phyloP scores from a whole-genome alignment of 495 filamentous ascomycete genomes.

The Durotheca rogersii region DNA sequence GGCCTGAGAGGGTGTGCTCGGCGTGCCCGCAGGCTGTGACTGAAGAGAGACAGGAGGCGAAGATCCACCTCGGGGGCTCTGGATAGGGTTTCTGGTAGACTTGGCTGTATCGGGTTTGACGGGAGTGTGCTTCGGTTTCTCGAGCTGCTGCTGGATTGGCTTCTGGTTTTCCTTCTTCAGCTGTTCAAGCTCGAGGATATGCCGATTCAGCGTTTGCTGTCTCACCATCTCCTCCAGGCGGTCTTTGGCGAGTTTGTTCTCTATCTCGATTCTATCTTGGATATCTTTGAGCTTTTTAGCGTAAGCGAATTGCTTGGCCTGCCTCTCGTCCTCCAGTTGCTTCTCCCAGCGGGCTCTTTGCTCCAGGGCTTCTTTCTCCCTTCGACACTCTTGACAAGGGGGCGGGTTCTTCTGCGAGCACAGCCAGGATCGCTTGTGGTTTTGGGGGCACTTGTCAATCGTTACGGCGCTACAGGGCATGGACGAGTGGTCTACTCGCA shows the following conservation, averaged over 20 bases:
- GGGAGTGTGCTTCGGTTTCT: background rate
- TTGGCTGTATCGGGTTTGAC: background rate
- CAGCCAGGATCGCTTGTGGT: slow-evolving; percentile 47
- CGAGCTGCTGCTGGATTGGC: too few relatives aligned
- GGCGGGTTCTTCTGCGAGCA: slow-evolving; percentile 36
- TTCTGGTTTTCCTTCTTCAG: slow-evolving; percentile 31
- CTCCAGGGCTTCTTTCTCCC: slow-evolving; percentile 49
- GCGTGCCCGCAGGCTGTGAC: background rate
- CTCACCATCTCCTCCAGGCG: slow-evolving; percentile 46
- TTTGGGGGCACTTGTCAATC: slow-evolving; percentile 50
- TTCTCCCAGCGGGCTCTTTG: slow-evolving; percentile 51
- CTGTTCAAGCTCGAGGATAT: slow-evolving; percentile 15
- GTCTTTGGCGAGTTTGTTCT: slow-evolving; percentile 53
- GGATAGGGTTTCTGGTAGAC: background rate
- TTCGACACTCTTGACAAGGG: slow-evolving; percentile 52
- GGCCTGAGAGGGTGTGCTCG: background rate
- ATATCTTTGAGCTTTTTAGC: slow-evolving; percentile 51
- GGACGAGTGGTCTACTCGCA: slow-evolving; percentile 65
- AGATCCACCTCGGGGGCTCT: background rate
- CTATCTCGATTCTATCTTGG: slow-evolving; percentile 57
- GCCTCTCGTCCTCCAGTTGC: slow-evolving; percentile 53
- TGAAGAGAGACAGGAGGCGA: background rate
- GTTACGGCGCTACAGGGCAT: slow-evolving; percentile 55
- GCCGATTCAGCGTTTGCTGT: slow-evolving; percentile 48
- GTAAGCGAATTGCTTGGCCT: slow-evolving; percentile 54